phyloP scores from a whole-genome alignment of 805 yeast genomes.

The Wickerhamiella allomyrinae region DNA sequence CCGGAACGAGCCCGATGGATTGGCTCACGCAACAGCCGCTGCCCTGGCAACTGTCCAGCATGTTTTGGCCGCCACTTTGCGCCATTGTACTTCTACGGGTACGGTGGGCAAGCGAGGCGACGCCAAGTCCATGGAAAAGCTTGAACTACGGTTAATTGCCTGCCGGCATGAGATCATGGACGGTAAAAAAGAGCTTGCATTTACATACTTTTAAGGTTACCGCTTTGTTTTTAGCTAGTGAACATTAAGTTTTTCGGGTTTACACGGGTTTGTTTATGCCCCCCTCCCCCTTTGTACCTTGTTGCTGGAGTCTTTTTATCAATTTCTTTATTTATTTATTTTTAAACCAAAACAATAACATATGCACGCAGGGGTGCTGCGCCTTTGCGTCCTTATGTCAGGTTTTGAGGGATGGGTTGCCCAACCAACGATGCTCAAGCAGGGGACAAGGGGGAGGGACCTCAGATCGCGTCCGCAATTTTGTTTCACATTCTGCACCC shows the following conservation, averaged over 20 bases:
- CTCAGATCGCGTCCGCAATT: too few relatives aligned
- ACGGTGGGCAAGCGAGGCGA: conserved; percentile 28
- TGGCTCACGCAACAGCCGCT: conserved; percentile 26
- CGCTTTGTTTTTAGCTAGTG: too few relatives aligned
- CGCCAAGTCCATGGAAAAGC: conserved; percentile 42
- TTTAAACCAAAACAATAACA: background rate
- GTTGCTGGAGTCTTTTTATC: too few relatives aligned
- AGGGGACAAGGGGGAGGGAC: too few relatives aligned
- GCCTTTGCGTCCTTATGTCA: background rate
- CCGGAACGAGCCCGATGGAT: conserved; percentile 16
- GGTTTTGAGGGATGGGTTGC: too few relatives aligned
- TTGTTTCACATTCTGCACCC: too few relatives aligned
- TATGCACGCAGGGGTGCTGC: background rate
- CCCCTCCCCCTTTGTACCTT: too few relatives aligned
- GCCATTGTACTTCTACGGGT: conserved; percentile 7
- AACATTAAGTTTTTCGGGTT: too few relatives aligned
- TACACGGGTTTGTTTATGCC: too few relatives aligned
- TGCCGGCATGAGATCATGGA: conserved; percentile 29
- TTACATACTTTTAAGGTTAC: background rate
- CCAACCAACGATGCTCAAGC: too few relatives aligned
- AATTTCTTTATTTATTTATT: background rate
- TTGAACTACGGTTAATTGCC: conserved; percentile 58
- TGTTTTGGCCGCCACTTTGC: conserved; percentile 27
- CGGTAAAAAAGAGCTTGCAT: background rate
- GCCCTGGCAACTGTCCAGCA: conserved; percentile 32